Conservation (phyloP, 257 asterid genomes). For the Rhazya stricta region DNA sequence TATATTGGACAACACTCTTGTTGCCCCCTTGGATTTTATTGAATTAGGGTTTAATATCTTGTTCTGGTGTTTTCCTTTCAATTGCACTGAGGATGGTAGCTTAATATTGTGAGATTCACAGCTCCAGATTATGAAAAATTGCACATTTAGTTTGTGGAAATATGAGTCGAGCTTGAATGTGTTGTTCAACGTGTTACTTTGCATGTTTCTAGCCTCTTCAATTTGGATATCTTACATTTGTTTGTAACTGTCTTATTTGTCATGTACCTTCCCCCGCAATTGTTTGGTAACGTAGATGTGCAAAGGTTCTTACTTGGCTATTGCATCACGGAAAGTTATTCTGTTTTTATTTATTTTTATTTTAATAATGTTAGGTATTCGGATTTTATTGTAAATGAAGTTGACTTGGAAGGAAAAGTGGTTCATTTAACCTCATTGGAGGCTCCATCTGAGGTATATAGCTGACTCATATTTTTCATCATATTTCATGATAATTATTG, state of each 20-base stretch:
- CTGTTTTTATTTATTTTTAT: constrained; percentile 8
- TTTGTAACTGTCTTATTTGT: background rate
- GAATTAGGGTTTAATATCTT: background rate
- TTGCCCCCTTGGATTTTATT: background rate
- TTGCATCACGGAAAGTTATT: background rate
- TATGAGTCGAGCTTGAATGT: background rate
- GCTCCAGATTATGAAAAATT: background rate
- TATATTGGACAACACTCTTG: background rate
- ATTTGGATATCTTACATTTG: background rate
- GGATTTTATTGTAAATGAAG: constrained; percentile 95
- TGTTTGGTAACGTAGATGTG: background rate
- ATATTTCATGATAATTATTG: background rate
- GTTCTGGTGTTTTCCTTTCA: background rate
- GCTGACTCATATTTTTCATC: constrained; percentile 6
- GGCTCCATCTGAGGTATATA: constrained; percentile 62
- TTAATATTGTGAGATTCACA: background rate
- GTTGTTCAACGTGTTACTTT: background rate
- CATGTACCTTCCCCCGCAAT: background rate
- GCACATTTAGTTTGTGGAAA: background rate
- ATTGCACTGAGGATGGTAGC: background rate
- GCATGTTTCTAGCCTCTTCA: background rate
- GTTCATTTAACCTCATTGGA: constrained; percentile 73
- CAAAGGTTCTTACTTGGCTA: background rate
- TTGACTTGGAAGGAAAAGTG: constrained; percentile 73
- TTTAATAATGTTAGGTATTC: constrained; percentile 52